Conservation (phyloP, 768 basidiomycete genomes). For the Boletus coccyginus region DNA sequence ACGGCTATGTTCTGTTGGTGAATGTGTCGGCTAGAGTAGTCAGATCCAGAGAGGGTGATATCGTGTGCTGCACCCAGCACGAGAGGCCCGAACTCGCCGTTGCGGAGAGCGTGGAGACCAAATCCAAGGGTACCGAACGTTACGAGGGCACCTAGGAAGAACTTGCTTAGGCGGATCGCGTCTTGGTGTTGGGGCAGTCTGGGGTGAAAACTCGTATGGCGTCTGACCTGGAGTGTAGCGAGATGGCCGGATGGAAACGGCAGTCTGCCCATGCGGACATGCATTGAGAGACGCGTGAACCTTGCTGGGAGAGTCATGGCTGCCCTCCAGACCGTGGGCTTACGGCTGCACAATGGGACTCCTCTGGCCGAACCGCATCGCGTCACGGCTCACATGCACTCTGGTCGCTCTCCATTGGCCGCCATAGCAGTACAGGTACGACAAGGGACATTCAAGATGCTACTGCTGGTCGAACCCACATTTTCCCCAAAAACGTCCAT, state of each 20-base stretch:
- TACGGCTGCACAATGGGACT: no score
- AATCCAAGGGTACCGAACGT: slow-evolving; percentile 19
- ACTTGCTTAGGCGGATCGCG: slow-evolving; percentile 3
- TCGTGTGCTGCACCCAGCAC: background rate
- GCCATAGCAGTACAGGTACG: no score
- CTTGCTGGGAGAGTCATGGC: background rate
- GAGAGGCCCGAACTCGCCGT: slow-evolving; percentile 5
- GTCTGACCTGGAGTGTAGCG: slow-evolving; percentile 1
- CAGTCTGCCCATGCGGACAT: background rate
- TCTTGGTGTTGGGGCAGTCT: slow-evolving; percentile 3
- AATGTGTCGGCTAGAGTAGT: background rate
- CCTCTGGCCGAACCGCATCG: no score
- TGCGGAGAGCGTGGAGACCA: slow-evolving; percentile 17
- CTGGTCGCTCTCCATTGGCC: no score
- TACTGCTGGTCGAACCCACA: no score
- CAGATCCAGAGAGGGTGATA: background rate
- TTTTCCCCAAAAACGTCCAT: background rate
- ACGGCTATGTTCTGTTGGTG: slow-evolving; percentile 4
- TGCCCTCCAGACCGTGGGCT: no score
- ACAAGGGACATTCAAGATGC: no score
- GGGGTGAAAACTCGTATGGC: background rate
- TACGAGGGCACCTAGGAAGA: slow-evolving; percentile 20
- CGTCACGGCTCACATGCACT: no score
- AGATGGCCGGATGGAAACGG: background rate
- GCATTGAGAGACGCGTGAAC: background rate